Percentiles rank a stretch among this genome's conserved stretches.
Evolutionary conservation across 108 stramenopile species (phyloP).

Genomic region (Discostella pseudostelligera): DNA sequence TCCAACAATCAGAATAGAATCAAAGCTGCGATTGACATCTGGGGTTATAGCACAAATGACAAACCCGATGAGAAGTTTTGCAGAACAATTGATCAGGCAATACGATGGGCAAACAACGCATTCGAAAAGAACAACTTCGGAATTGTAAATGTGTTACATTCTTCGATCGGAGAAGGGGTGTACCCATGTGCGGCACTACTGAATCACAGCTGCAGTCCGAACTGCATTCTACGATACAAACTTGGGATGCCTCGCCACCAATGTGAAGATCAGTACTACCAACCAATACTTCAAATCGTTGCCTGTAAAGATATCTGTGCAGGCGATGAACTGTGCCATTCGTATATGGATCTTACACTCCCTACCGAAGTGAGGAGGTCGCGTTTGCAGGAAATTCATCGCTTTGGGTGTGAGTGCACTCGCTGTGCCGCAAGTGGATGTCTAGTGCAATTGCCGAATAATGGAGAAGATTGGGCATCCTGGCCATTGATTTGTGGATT

Average conservation of each 20-base stretch:
- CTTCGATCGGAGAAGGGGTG: conserved; percentile 52
- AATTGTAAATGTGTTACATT: conserved; percentile 48
- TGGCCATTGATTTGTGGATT: conserved; percentile 24
- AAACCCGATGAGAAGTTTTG: background rate
- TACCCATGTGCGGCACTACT: conserved; percentile 72
- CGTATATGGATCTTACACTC: conserved; percentile 59
- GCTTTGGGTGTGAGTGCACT: conserved; percentile 60
- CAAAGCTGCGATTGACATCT: conserved; percentile 9
- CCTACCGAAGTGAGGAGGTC: conserved; percentile 38
- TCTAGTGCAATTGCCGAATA: conserved; percentile 15
- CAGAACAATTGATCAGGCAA: conserved; percentile 19
- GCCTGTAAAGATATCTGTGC: conserved; percentile 36
- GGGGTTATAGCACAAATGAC: conserved; percentile 19
- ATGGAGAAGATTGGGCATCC: conserved; percentile 16
- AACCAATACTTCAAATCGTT: conserved; percentile 37
- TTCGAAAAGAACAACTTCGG: conserved; percentile 72
- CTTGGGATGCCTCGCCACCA: conserved; percentile 23
- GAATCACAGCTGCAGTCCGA: conserved; percentile 75
- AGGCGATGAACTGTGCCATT: conserved; percentile 69
- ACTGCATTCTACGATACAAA: conserved; percentile 61
- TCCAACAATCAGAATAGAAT: background rate
- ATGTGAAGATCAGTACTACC: conserved; percentile 5
- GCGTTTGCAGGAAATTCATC: conserved; percentile 49
- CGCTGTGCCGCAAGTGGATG: conserved; percentile 34
- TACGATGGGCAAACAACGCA: conserved; percentile 24